phyloP scores from a whole-genome alignment of 1,139 yeast species.

The Geotrichum histeridarum region DNA sequence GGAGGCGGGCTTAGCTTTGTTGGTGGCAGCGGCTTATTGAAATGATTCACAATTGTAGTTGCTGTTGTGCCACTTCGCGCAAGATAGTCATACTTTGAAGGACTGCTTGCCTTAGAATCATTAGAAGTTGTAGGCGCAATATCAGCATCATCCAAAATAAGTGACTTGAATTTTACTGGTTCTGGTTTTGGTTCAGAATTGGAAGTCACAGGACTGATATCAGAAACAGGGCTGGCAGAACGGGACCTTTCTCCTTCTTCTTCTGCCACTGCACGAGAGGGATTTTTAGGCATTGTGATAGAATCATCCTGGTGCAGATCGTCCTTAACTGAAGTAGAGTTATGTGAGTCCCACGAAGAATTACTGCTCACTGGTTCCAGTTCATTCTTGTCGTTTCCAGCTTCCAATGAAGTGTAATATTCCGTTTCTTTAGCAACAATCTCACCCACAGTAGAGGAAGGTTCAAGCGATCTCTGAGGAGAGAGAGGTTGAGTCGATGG shows the following conservation, averaged over 20 bases:
- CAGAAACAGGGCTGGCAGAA: slow-evolving; percentile 4
- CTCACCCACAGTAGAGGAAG: not conserved
- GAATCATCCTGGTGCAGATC: not conserved
- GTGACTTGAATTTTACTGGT: not conserved
- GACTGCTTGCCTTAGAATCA: not conserved
- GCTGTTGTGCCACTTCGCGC: slow-evolving; percentile 15
- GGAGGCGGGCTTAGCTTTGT: slow-evolving; percentile 33
- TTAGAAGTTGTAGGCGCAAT: not conserved
- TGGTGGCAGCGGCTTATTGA: not conserved
- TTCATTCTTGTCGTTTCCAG: not conserved
- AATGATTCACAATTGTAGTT: slow-evolving; percentile 2
- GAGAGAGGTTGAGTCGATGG: slow-evolving; percentile 6
- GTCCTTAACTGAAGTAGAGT: not conserved
- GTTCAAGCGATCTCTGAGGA: slow-evolving; percentile 13
- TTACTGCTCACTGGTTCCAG: not conserved
- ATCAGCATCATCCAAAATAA: not conserved
- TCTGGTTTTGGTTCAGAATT: not conserved
- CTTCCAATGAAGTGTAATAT: not conserved
- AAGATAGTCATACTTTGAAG: slow-evolving; percentile 6
- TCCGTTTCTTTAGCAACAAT: not conserved
- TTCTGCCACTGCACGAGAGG: not conserved
- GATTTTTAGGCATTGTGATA: slow-evolving; percentile 8
- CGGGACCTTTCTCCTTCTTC: not conserved
- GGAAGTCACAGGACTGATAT: slow-evolving; percentile 3
- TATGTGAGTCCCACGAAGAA: slow-evolving; percentile 14